Percentiles rank a stretch among this genome's conserved stretches.
Evolutionary conservation across 192 early-diverging fungal species (phyloP).

Genomic region (Linnemannia elongata): DNA sequence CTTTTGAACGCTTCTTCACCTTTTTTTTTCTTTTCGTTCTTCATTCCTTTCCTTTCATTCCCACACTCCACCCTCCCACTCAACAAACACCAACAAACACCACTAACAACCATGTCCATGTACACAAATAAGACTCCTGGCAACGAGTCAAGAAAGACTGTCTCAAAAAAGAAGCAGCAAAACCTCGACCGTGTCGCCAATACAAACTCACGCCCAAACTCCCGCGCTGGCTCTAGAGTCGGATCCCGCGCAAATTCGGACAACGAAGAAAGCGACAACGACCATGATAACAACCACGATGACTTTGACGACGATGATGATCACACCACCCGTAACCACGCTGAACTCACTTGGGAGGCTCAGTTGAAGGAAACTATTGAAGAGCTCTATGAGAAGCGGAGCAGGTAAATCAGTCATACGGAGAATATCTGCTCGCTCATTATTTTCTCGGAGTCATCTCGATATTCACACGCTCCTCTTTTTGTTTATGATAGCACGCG

Average conservation of each 20-base stretch:
- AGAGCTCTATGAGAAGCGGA: slow-evolving; percentile 63
- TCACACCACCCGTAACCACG: slow-evolving; percentile 10
- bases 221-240: slow-evolving; percentile 30
- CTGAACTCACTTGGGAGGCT: slow-evolving; percentile 56
- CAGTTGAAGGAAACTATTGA: slow-evolving; percentile 66
- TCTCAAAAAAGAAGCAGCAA: slow-evolving; percentile 46
- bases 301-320: slow-evolving; percentile 36
- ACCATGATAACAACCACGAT: slow-evolving; percentile 11
- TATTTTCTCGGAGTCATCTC: not conserved
- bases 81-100: not conserved
- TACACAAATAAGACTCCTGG: slow-evolving; percentile 36
- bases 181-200: slow-evolving; percentile 40
- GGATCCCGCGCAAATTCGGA: slow-evolving; percentile 47
- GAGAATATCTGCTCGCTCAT: not conserved
- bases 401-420: slow-evolving; percentile 56
- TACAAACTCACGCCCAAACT: slow-evolving; percentile 32
- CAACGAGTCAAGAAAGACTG: slow-evolving; percentile 30
- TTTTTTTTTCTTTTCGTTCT: not conserved
- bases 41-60: slow-evolving; percentile 10
- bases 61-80: not conserved
- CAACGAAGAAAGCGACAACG: slow-evolving; percentile 43
- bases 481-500: slow-evolving; percentile 58
- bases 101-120: slow-evolving; percentile 6
- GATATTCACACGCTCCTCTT: not conserved
- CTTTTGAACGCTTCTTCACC: not conserved